Base-by-base conservation (phyloP, 1,139 yeast genomes). In the Geotrichum macrosporum region DNA sequence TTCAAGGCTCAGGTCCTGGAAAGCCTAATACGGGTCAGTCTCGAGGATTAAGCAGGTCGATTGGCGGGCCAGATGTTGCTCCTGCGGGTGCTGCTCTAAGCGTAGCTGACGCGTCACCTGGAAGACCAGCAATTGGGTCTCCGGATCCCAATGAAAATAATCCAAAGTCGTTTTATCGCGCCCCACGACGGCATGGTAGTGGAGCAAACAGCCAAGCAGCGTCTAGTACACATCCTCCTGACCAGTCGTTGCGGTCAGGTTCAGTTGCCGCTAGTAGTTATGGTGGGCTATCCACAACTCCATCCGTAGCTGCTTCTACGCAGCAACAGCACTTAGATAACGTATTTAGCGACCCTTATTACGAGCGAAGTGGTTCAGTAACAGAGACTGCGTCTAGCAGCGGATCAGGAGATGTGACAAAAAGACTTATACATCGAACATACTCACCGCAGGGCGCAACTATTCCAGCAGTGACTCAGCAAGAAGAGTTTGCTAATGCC, bases 101-200 rank as follows among this genome's bases (percentile, higher is more conserved):
- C 5, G 15, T 35, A 8, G 18, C 35, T 2, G 34, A 5, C 15
- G 39, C 24, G n/a, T 13, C 33, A 6, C 27, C 9, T 24, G 27
- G 27, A 8, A n/a, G n/a, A n/a, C n/a, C n/a, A n/a, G n/a, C n/a
- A n/a, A n/a, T n/a, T n/a, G n/a, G n/a, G n/a, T n/a, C n/a, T n/a
- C n/a, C n/a, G n/a, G n/a, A n/a, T n/a, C 27, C 27, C 27, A 24
- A 10, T 9, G 29, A 8, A 15, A 36, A 24, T 13, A 38, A 44
- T 15, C 35, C 38, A 16, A 36, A 39, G 9, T 37, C 47, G 22
- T 44, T 44, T 15, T 38, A 38, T 31, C 26, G 47, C 6, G 22
- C 36, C 5, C 47, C 47, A 10, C 26, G 43, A 9, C 35, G 43
- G 2, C 20, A 19, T 4, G 29, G 16, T 5, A 35, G 29, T 15